phyloP scores from a whole-genome alignment of 169 alveolate species.

The Babesia ovata region DNA sequence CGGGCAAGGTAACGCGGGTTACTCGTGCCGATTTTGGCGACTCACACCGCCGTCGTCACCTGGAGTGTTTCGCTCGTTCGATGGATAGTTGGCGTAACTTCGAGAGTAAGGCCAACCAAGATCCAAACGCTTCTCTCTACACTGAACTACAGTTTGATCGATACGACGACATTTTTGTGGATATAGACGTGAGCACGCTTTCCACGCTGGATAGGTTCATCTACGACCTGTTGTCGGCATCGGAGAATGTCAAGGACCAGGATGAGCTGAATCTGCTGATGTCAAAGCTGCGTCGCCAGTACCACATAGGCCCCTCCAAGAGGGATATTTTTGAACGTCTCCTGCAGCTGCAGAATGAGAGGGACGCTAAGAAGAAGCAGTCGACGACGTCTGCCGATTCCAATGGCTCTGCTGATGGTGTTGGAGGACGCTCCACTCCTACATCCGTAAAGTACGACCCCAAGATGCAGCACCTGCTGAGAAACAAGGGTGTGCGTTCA shows the following conservation, averaged over 20 bases:
- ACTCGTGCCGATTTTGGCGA: constrained; percentile 62
- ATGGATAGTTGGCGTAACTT: constrained; percentile 62
- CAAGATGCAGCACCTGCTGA: constrained; percentile 74
- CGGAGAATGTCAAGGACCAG: constrained; percentile 26
- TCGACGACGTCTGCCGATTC: not conserved
- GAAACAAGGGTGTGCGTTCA: constrained; percentile 84
- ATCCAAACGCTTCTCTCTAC: not conserved
- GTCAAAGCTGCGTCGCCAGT: constrained; percentile 67
- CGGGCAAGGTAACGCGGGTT: constrained; percentile 64
- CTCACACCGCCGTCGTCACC: constrained; percentile 54
- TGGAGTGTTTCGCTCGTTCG: constrained; percentile 63
- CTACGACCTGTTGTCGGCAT: constrained; percentile 29
- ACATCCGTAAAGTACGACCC: constrained; percentile 55
- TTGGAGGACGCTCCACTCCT: not conserved
- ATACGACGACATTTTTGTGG: constrained; percentile 28
- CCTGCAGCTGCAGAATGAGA: constrained; percentile 25
- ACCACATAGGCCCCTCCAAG: constrained; percentile 75
- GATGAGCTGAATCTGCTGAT: constrained; percentile 25
- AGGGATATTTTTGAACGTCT: constrained; percentile 67
- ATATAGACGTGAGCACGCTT: constrained; percentile 30
- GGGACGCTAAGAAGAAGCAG: not conserved
- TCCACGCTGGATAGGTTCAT: constrained; percentile 52
- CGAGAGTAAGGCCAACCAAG: constrained; percentile 21
- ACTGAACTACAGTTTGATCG: constrained; percentile 49
- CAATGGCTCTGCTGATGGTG: not conserved